phyloP scores from a whole-genome alignment of 495 filamentous ascomycete genomes.

The Chaetomium fimeti region DNA sequence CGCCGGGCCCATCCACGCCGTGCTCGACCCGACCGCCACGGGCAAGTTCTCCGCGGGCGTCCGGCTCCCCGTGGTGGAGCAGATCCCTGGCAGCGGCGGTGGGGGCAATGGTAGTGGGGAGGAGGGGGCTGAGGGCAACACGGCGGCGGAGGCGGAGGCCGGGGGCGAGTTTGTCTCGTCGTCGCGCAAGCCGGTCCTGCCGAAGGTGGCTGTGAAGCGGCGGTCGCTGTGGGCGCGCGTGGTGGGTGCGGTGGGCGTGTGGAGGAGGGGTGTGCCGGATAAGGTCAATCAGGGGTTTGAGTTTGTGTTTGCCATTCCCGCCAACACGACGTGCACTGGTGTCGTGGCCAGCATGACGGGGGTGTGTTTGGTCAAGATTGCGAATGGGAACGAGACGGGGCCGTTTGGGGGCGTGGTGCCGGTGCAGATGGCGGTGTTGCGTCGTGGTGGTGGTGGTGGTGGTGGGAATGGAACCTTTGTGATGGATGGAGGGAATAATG shows the following conservation, averaged over 20 bases:
- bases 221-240: slow-evolving; percentile 26
- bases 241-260: slow-evolving; percentile 19
- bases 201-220: slow-evolving; percentile 1
- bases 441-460: background rate
- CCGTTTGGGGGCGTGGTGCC: slow-evolving; percentile 44
- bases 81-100: slow-evolving; percentile 24
- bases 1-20: slow-evolving; percentile 41
- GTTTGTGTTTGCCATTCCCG: slow-evolving; percentile 36
- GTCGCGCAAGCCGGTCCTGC: slow-evolving; percentile 5
- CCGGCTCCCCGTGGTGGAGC: slow-evolving; percentile 21
- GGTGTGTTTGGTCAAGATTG: slow-evolving; percentile 44
- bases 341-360: slow-evolving; percentile 32
- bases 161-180: slow-evolving; percentile 18
- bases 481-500: background rate
- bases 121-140: slow-evolving; percentile 1
- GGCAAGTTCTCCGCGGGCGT: slow-evolving; percentile 35
- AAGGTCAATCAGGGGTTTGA: slow-evolving; percentile 41
- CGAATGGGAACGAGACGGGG: slow-evolving; percentile 38
- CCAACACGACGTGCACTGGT: slow-evolving; percentile 38
- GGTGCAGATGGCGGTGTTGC: slow-evolving; percentile 36
- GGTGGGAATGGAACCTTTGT: background rate
- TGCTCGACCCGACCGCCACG: slow-evolving; percentile 40
- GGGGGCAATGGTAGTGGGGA: slow-evolving; percentile 25
- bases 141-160: no score
- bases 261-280: slow-evolving; percentile 33